Percentiles rank a stretch among this genome's conserved stretches.
Evolutionary conservation across 148 eudicot genomes (phyloP).

Genomic region (Diospyros kaki): DNA sequence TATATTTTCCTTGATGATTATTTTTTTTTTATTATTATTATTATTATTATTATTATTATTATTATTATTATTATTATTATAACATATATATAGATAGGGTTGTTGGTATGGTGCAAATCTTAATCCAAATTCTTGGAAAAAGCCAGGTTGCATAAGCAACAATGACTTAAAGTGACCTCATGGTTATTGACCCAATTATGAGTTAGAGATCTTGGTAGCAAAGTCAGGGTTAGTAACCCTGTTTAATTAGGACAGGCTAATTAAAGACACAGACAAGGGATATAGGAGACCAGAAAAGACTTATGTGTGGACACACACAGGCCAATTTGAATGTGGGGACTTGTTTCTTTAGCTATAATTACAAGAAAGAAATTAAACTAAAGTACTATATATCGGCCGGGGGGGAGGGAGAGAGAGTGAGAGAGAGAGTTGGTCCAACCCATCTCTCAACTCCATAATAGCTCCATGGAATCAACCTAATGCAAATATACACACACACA

Average conservation of each 20-base stretch:
- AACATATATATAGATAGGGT: too few species aligned
- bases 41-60: too few species aligned
- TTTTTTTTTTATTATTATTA: too few species aligned
- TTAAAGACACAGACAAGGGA: not conserved
- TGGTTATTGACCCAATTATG: constrained; percentile 12
- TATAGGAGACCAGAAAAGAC: constrained; percentile 2
- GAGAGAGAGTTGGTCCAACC: not conserved
- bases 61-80: too few species aligned
- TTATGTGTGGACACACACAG: not conserved
- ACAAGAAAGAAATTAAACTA: not conserved
- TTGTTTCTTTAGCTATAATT: constrained; percentile 11
- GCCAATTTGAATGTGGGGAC: not conserved
- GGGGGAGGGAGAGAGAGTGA: not conserved
- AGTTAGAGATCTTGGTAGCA: not conserved
- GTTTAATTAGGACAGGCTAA: not conserved
- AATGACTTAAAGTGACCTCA: not conserved
- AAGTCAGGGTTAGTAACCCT: not conserved
- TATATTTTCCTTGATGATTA: too few species aligned
- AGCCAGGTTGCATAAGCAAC: too few species aligned
- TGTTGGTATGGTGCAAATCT: too few species aligned
- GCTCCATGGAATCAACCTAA: constrained; percentile 4
- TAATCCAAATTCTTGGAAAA: too few species aligned
- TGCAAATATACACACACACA: not conserved
- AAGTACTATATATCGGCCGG: too few species aligned
- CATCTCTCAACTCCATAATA: constrained; percentile 17